phyloP scores from a whole-genome alignment of 345 rosid genomes.

The Iberis pinnata region DNA sequence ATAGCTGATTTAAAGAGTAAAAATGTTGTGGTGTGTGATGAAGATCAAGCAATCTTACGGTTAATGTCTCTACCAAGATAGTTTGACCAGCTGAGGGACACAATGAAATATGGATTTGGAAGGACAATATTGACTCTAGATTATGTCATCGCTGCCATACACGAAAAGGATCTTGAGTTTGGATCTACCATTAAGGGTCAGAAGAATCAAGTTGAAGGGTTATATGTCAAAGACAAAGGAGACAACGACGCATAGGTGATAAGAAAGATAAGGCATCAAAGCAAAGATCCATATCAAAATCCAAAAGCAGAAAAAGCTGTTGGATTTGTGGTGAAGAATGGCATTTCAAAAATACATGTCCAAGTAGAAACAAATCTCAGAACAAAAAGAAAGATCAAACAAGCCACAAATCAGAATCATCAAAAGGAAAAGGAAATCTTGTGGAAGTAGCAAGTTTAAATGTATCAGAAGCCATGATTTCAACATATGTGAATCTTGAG shows the following conservation, averaged over 20 bases:
- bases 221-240: not conserved
- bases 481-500: not conserved
- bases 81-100: no score
- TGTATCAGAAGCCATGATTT: not conserved
- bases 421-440: not conserved
- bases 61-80: not conserved
- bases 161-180: not conserved
- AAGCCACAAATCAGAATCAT: not conserved
- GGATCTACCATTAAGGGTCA: not conserved
- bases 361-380: not conserved
- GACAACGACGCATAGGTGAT: not conserved
- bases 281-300: no score
- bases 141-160: not conserved
- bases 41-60: not conserved
- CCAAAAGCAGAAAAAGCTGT: not conserved
- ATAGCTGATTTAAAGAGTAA: not conserved
- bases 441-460: not conserved
- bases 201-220: not conserved
- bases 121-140: no score
- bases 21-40: not conserved
- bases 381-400: not conserved
- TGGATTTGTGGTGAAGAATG: not conserved
- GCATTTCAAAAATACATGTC: not conserved
- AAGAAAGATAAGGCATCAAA: no score
- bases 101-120: not conserved